Base-by-base conservation (phyloP, 371 early-diverging fungal genomes). In the Rhizopus delemar region DNA sequence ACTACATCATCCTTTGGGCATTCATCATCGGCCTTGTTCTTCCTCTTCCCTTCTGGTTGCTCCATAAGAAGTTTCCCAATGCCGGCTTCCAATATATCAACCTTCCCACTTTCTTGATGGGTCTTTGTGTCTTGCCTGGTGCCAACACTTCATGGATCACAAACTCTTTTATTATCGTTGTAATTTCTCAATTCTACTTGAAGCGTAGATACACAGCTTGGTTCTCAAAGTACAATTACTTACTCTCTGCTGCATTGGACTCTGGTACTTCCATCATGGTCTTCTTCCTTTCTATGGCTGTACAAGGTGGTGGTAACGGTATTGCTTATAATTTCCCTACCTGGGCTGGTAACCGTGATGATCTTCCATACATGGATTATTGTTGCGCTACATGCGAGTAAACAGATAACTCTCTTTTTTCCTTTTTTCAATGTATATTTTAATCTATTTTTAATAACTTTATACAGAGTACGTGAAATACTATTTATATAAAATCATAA, bases 1-100 rank as follows among this genome's bases (percentile, higher is more conserved):
- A 92, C 74, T 81, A 83, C 58, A 70, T 82, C 2, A 59, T 81
- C 36, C 65, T 75, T n/a, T 81, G 77, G 78, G 75, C 73, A 5
- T 78, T 81, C 59, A 8, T 81, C 8, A 51, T 72, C 51, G 72
- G 72, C 11, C 61, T 72, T 32, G 41, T 53, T 8, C 36, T 70
- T n/a, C 70, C 70, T 51, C 12, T 77, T 13, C 65, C 75, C 45
- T 70, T 69, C 32, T 83, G 71, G 68, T 16, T 66, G 4, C 55
- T 70, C 0, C 51, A 71, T 29, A 62, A 57, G 33, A 35, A 50
- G 3, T 84, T 67, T 53, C 84, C 83, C 8, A 68, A 65, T 7
- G 53, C 46, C 29, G 70, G 73, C 12, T 73, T 77, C 53, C 52
- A 70, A 9, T 54, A 66, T 41, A 43, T 81, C 53, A 82, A 82